Conservation (phyloP, 2,329 filamentous ascomycete genomes). For the Alternaria sp. region DNA sequence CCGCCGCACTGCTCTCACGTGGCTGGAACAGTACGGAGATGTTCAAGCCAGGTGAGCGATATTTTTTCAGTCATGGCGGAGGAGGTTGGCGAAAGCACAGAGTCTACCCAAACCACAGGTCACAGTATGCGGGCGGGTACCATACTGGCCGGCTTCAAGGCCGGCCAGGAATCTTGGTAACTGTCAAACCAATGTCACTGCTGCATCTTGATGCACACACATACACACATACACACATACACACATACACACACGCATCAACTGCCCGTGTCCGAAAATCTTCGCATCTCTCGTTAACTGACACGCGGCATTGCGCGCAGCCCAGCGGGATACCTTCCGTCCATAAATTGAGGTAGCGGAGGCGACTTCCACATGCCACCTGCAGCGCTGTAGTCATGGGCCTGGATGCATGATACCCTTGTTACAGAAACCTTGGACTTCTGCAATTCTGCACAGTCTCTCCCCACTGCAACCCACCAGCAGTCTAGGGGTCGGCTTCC, state of each 20-base stretch:
- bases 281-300: conserved; percentile 11
- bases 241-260: conserved; percentile 3
- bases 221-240: background rate
- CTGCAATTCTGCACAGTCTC: conserved; percentile 4
- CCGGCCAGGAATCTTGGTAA: conserved; percentile 15
- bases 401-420: conserved; percentile 16
- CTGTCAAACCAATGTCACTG: conserved; percentile 13
- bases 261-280: conserved; percentile 11
- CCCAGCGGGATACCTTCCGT: conserved; percentile 34
- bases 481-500: conserved; percentile 29
- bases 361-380: conserved; percentile 12
- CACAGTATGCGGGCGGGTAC: conserved; percentile 1
- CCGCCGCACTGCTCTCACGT: conserved; percentile 41
- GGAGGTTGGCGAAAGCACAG: conserved; percentile 20
- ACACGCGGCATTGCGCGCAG: conserved; percentile 19
- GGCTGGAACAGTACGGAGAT: conserved; percentile 27
- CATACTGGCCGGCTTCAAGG: conserved; percentile 21
- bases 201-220: conserved; percentile 13
- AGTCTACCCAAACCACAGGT: conserved; percentile 13
- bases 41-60: conserved; percentile 5
- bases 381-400: conserved; percentile 25
- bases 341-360: conserved; percentile 30
- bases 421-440: background rate
- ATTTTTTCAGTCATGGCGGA: conserved; percentile 19
- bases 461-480: conserved; percentile 32